Base-by-base conservation (phyloP, 257 asterid genomes). In the Striga asiatica region DNA sequence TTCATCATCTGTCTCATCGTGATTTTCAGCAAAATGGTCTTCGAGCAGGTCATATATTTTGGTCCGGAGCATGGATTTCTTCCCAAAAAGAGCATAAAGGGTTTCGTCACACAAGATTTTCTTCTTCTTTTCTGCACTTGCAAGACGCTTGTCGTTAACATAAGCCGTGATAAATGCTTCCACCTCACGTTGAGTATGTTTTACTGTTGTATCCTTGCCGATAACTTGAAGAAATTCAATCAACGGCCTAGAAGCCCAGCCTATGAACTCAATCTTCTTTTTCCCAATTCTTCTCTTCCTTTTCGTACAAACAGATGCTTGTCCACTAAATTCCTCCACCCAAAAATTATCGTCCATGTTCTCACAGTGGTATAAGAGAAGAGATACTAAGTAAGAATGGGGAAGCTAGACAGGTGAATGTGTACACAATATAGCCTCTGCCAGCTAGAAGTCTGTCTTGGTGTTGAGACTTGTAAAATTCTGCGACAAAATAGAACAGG, bases 161-260 rank as follows among this genome's bases (percentile, higher is more conserved):
- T 92, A 92, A 61, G 76, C 80, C 25, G 53, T 67, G 22, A 92
- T 60, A 54, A 74, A 56, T 43, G 55, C 34, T 4, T 81, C 71
- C 76, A 82, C 85, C 53, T 82, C 97, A 54, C 62, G 69, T 58
- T 66, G 82, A n/a, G 88, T 66, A 61, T 69, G 72, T 56, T 67
- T 46, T 65, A 60, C 71, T 31, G 58, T 61, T 42, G 94, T 69
- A 70, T 88, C 88, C 78, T 70, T 65, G 50, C 86, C 94, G 65
- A 88, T 68, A 49, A 83, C 79, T 39, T 74, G 79, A 51, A 91
- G 94, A 77, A 91, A 91, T 65, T 87, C 94, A 58, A 84, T 67
- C 12, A 91, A 74, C 20, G 80, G 88, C 71, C 60, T 80, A 34
- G 98, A 91, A 9, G 82, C 95, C 98, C 98, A 91, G 31, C 84